phyloP scores from a whole-genome alignment of 768 basidiomycete genomes.

The Termitomyces sp. region DNA sequence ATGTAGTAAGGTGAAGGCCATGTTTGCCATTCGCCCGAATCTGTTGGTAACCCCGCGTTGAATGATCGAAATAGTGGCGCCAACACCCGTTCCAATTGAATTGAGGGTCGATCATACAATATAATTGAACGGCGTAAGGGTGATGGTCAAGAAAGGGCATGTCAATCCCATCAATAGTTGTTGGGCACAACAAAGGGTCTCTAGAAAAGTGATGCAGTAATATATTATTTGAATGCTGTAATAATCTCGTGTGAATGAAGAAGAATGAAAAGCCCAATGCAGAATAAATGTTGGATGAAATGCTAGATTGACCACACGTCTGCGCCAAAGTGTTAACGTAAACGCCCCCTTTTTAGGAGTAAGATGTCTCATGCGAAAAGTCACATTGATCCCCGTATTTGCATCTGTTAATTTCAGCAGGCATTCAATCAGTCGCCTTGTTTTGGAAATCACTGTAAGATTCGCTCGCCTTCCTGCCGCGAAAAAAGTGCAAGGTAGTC shows the following conservation, averaged over 20 bases:
- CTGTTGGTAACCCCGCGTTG: too few species aligned
- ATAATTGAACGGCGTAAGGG: too few species aligned
- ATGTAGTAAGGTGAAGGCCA: too few species aligned
- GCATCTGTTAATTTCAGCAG: conserved; percentile 68
- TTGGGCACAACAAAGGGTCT: too few species aligned
- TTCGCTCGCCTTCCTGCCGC: conserved; percentile 88
- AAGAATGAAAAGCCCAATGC: conserved; percentile 4
- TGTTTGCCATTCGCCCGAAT: too few species aligned
- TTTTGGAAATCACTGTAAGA: conserved; percentile 27
- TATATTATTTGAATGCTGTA: conserved; percentile 1
- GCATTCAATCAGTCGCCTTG: conserved; percentile 35
- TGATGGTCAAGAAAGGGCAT: too few species aligned
- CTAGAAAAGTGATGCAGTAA: too few species aligned
- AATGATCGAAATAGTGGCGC: too few species aligned
- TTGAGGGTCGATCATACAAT: too few species aligned
- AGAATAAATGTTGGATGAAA: conserved; percentile 12
- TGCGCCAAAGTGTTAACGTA: conserved; percentile 2
- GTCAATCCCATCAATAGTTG: too few species aligned
- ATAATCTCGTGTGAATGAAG: neutral
- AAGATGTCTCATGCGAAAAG: conserved; percentile 60
- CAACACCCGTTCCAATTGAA: too few species aligned
- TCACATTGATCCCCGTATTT: conserved; percentile 87
- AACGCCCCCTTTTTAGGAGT: conserved; percentile 20
- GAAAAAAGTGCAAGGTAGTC: conserved; percentile 82
- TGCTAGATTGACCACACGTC: neutral